Evolutionary conservation across 164 flowering plant species (phyloP), one percentile per base, ranked within the genome.

Genomic region (Nelumbo lutea): DNA sequence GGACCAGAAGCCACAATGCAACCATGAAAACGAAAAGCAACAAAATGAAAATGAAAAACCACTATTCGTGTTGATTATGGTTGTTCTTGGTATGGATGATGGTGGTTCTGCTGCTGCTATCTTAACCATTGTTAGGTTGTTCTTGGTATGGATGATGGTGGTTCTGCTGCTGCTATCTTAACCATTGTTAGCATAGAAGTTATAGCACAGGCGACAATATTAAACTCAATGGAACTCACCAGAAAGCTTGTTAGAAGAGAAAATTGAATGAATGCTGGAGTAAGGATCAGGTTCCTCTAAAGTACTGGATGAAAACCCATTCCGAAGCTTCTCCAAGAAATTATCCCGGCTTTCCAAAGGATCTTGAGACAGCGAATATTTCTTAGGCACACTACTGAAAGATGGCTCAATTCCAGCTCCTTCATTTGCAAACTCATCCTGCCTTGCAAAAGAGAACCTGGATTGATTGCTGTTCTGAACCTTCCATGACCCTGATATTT

Each of bases 361-460:
- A 60, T 76, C 77, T 59, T 72, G 68, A 48, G 43, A 39, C 4
- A 45, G 38, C 63, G 73, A 50, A 46, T 44, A 63, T 27, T 51
- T 59, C 8, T 68, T 52, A 42, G 62, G 46, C 70, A 51, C 42
- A 15, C 68, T 59, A 58, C 68, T 66, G 46, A 67, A 74, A 39
- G 78, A 64, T 46, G 77, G 70, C 10, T 72, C 78, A 51, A 71
- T 40, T 74, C 72, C 52, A 56, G 70, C 63, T 42, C 46, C 44
- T 64, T 77, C 81, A 65, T 67, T 73, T 9, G 52, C 51, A 60
- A 64, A 79, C 46, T 73, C 83, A 4, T 84, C 87, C 66, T 76
- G 82, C 42, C 86, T 76, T 42, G 83, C 81, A 72, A 84, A 86
- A 62, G 88, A 83, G 65, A 85, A 85, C 70, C 83, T 80, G 42